A percentile compares a stretch with the other conserved stretches of the same genome.
These are phyloP conservation scores for Colletotrichum zoysiae DNA, from an alignment of 2,329 filamentous ascomycete genomes.

Conservation along the genomic window DNA sequence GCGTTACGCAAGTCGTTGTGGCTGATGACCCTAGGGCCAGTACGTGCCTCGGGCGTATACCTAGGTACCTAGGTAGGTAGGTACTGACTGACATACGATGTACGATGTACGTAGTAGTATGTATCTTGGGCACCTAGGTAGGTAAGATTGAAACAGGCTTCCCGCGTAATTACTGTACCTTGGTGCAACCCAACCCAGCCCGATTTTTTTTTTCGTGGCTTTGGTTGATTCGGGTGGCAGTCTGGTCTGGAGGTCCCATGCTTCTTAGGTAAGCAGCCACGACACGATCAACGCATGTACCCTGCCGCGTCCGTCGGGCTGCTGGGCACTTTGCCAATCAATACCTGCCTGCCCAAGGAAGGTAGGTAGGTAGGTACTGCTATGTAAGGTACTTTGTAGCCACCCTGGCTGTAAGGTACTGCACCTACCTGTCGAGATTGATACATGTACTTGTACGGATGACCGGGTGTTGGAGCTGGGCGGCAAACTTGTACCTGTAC, in stretches of 20 bases:
- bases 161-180: constrained; percentile 10
- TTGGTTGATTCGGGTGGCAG: constrained; percentile 25
- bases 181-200: not conserved
- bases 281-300: not conserved
- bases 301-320: not conserved
- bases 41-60: not conserved
- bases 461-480: too few relatives aligned
- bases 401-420: not conserved
- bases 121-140: too few relatives aligned
- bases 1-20: constrained; percentile 53
- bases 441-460: not conserved
- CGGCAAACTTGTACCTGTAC: too few relatives aligned
- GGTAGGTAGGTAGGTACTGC: too few relatives aligned
- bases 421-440: not conserved
- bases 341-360: not conserved
- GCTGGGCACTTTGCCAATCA: not conserved
- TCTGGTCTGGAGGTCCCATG: not conserved
- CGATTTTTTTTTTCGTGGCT: not conserved
- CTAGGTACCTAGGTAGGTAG: too few relatives aligned
- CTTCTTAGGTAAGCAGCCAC: not conserved
- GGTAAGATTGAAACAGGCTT: constrained; percentile 19
- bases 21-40: constrained; percentile 34
- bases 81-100: too few relatives aligned
- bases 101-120: too few relatives aligned
- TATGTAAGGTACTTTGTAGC: too few relatives aligned